Conservation (phyloP, 345 rosid species). For the Eucalyptus cloeziana region DNA sequence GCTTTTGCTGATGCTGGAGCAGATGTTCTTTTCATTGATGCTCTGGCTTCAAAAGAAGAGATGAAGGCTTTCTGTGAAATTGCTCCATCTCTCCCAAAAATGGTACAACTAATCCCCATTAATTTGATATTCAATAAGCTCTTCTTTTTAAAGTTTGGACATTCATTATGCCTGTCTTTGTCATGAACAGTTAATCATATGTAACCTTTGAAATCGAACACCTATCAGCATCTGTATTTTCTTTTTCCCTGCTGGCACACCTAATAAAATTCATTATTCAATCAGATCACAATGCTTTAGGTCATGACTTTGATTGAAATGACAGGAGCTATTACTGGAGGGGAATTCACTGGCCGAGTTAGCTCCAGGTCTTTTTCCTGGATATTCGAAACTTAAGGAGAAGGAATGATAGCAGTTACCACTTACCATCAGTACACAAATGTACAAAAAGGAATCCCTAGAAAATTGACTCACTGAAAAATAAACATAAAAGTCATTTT, state of each 20-base stretch:
- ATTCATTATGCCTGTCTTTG: background rate
- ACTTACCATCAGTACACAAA: background rate
- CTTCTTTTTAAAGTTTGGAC: background rate
- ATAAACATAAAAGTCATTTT: background rate
- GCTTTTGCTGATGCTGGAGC: constrained; percentile 96
- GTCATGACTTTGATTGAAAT: background rate
- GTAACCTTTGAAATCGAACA: background rate
- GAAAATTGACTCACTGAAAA: background rate
- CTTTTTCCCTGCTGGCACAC: background rate
- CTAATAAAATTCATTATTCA: background rate
- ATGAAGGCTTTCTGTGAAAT: constrained; percentile 87
- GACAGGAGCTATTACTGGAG: background rate
- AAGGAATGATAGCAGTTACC: background rate
- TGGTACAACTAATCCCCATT: constrained; percentile 33
- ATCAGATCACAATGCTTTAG: background rate
- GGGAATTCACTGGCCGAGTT: background rate
- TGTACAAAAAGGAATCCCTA: background rate
- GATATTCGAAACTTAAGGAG: background rate
- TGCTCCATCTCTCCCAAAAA: constrained; percentile 68
- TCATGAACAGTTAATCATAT: background rate
- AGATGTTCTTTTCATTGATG: constrained; percentile 75
- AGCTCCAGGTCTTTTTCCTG: background rate
- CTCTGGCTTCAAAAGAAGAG: constrained; percentile 78
- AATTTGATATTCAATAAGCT: background rate
- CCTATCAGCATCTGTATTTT: background rate